Percentiles rank a stretch among this genome's conserved stretches.
phyloP scores from a whole-genome alignment of 441 rosid species.

The Geranium incanum region DNA sequence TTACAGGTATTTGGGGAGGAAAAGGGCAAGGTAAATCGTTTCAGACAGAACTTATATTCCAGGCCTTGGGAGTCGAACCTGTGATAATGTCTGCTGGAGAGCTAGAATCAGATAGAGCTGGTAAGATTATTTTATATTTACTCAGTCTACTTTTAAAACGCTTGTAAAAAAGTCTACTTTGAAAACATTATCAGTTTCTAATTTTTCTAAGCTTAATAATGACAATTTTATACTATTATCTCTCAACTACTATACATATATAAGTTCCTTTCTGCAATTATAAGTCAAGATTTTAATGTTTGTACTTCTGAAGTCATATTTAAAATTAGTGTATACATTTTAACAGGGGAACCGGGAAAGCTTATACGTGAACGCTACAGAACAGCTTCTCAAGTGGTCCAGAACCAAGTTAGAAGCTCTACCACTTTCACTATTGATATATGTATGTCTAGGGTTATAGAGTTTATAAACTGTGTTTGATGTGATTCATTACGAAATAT shows the following conservation, averaged over 20 bases:
- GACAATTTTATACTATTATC: not conserved
- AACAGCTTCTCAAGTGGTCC: conserved; percentile 97
- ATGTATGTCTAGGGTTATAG: conserved; percentile 34
- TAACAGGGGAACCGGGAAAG: conserved; percentile 82
- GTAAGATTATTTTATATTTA: conserved; percentile 28
- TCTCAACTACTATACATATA: not conserved
- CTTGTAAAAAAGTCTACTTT: not conserved
- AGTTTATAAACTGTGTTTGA: conserved; percentile 13
- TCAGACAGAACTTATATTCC: conserved; percentile 91
- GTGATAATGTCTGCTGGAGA: conserved; percentile 97
- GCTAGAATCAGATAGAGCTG: conserved; percentile 90
- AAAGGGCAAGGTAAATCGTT: conserved; percentile 97
- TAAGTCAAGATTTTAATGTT: conserved; percentile 4
- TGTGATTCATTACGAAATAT: conserved; percentile 4
- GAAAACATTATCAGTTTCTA: not conserved
- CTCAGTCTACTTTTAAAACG: too few relatives aligned
- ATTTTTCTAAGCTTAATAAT: not conserved
- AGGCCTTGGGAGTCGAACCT: conserved; percentile 82
- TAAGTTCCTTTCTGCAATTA: conserved; percentile 2
- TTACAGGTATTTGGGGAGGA: conserved; percentile 95
- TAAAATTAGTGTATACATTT: not conserved
- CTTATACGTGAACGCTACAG: conserved; percentile 89
- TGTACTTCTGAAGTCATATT: not conserved
- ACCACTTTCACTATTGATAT: conserved; percentile 38
- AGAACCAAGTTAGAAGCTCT: conserved; percentile 84